Percentiles rank a stretch among this genome's conserved stretches.
phyloP scores from a whole-genome alignment of 352 stramenopile genomes.

The Phytopythium vexans region DNA sequence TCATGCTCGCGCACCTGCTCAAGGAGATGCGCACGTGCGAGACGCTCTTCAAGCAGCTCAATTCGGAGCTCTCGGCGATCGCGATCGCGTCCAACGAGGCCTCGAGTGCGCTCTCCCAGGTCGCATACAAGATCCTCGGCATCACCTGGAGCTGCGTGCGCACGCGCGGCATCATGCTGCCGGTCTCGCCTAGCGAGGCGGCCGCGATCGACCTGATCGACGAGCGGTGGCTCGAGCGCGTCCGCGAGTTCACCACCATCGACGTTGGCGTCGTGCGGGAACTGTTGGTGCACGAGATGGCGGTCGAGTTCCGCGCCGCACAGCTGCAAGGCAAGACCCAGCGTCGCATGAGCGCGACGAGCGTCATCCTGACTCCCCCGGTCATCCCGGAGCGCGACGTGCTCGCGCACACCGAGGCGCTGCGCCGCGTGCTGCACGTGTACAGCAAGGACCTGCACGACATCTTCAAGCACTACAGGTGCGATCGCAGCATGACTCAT shows the following conservation, averaged over 20 bases:
- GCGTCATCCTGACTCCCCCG: conserved; percentile 10
- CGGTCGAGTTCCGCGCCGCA: conserved; percentile 9
- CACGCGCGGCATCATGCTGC: conserved; percentile 16
- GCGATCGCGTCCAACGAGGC: conserved; percentile 74
- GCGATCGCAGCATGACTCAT: too few relatives aligned
- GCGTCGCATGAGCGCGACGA: neutral
- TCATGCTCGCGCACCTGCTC: conserved; percentile 67
- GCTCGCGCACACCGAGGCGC: conserved; percentile 35
- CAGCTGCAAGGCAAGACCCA: neutral
- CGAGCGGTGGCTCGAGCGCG: conserved; percentile 55
- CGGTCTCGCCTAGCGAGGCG: conserved; percentile 15
- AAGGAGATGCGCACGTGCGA: conserved; percentile 83
- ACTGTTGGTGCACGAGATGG: conserved; percentile 50
- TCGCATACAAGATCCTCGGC: conserved; percentile 62
- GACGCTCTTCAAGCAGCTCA: conserved; percentile 72
- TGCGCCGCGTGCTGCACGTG: conserved; percentile 45
- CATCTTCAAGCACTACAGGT: conserved; percentile 86
- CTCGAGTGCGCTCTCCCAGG: conserved; percentile 54
- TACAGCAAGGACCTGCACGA: conserved; percentile 80
- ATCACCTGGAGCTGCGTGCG: conserved; percentile 66
- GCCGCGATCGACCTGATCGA: conserved; percentile 49
- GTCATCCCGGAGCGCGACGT: conserved; percentile 65
- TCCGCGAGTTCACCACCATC: conserved; percentile 59
- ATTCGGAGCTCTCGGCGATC: conserved; percentile 54
- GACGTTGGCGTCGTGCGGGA: conserved; percentile 47